Evolutionary conservation across 2,329 filamentous ascomycete species (phyloP).

Genomic region (Hypoxylon sp.): DNA sequence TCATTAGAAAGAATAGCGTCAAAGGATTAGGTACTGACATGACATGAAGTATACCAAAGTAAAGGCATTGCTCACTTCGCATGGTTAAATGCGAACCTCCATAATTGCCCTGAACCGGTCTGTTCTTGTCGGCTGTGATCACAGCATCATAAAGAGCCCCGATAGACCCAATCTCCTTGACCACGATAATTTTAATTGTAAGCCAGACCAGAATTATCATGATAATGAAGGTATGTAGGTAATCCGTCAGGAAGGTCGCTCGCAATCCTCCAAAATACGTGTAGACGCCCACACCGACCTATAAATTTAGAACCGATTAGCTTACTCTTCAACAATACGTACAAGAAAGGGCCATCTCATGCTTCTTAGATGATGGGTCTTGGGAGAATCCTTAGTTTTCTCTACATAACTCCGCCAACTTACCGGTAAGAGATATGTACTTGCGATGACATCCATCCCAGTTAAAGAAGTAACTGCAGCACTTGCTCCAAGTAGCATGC

Average conservation of each 20-base stretch:
- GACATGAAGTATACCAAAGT: neutral
- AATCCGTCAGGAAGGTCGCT: slow-evolving; percentile 63
- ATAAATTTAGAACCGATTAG: neutral
- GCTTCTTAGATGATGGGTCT: neutral
- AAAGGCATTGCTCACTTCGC: slow-evolving; percentile 53
- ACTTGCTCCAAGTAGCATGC: slow-evolving; percentile 65
- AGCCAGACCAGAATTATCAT: slow-evolving; percentile 67
- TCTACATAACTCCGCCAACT: slow-evolving; percentile 39
- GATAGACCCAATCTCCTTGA: slow-evolving; percentile 64
- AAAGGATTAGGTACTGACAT: neutral
- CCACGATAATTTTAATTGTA: slow-evolving; percentile 62
- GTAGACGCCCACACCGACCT: slow-evolving; percentile 55
- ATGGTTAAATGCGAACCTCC: slow-evolving; percentile 70
- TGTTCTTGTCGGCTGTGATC: slow-evolving; percentile 58
- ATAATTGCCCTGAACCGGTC: slow-evolving; percentile 67
- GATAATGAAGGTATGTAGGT: slow-evolving; percentile 69
- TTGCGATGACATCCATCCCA: slow-evolving; percentile 65
- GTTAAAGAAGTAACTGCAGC: slow-evolving; percentile 60
- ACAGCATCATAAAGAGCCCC: slow-evolving; percentile 66
- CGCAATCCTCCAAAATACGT: slow-evolving; percentile 21
- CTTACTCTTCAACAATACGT: neutral
- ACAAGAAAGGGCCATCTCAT: neutral
- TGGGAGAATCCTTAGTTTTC: neutral
- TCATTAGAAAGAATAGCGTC: no score
- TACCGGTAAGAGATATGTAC: slow-evolving; percentile 61